A percentile compares a stretch with the other conserved stretches of the same genome.
phyloP scores from a whole-genome alignment of 2,329 filamentous ascomycete genomes.

The Clonostachys solani region DNA sequence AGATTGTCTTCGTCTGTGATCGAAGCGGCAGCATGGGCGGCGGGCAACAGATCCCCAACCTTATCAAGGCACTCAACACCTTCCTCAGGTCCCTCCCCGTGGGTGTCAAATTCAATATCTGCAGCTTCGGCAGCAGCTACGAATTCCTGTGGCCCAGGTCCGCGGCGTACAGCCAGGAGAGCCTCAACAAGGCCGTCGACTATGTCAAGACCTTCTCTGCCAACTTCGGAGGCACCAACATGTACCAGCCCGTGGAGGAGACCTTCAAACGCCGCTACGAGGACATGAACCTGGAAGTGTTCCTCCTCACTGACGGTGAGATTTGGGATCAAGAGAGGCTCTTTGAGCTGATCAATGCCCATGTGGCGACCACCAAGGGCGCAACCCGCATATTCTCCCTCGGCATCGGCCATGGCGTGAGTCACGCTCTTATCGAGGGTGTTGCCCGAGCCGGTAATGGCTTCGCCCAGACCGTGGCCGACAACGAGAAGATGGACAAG shows the following conservation, averaged over 20 bases:
- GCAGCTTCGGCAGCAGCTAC: constrained; percentile 53
- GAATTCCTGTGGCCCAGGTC: constrained; percentile 44
- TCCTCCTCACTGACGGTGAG: constrained; percentile 53
- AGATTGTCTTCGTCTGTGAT: constrained; percentile 71
- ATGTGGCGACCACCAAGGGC: constrained; percentile 31
- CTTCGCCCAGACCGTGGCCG: constrained; percentile 57
- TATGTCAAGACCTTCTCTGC: constrained; percentile 37
- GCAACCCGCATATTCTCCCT: constrained; percentile 48
- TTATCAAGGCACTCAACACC: constrained; percentile 52
- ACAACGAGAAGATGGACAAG: constrained; percentile 61
- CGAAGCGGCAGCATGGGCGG: constrained; percentile 62
- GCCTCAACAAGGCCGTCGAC: constrained; percentile 32
- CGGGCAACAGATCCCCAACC: constrained; percentile 41
- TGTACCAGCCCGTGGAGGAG: constrained; percentile 37
- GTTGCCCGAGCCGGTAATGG: constrained; percentile 50
- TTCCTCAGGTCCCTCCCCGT: constrained; percentile 64
- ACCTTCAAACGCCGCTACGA: constrained; percentile 34
- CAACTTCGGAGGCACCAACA: constrained; percentile 50
- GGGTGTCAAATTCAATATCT: constrained; percentile 66
- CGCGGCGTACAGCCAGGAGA: constrained; percentile 36
- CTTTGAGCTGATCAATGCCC: constrained; percentile 37
- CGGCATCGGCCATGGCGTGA: constrained; percentile 46
- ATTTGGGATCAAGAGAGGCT: constrained; percentile 41
- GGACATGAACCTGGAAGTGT: constrained; percentile 47
- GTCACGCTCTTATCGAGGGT: constrained; percentile 49